Conservation (phyloP, 805 yeast genomes). For the Dipodascopsis tothii region DNA sequence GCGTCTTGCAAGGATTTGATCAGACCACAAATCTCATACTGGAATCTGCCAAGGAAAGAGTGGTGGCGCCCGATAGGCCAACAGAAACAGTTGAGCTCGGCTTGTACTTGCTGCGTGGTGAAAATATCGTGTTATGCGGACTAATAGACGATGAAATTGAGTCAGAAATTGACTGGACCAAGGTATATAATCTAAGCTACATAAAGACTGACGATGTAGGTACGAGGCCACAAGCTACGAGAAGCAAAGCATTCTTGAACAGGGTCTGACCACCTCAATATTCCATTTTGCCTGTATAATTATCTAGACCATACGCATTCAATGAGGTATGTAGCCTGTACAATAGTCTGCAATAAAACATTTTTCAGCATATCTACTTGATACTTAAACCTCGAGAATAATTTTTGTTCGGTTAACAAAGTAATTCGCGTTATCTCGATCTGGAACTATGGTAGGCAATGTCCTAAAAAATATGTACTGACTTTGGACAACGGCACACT, state of each 20-base stretch:
- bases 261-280: too few species aligned
- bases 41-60: conserved; percentile 20
- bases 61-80: conserved; percentile 22
- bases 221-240: conserved; percentile 14
- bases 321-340: too few species aligned
- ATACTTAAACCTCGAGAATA: too few species aligned
- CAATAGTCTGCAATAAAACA: too few species aligned
- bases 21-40: conserved; percentile 26
- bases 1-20: conserved; percentile 26
- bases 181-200: conserved; percentile 15
- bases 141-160: conserved; percentile 24
- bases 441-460: too few species aligned
- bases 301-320: too few species aligned
- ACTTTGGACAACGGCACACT: too few species aligned
- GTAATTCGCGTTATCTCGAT: too few species aligned
- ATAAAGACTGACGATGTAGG: conserved; percentile 4
- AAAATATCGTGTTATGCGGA: conserved; percentile 26
- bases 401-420: too few species aligned
- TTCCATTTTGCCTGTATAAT: too few species aligned
- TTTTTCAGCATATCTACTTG: too few species aligned
- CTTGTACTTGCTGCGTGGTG: conserved; percentile 25
- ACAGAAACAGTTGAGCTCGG: conserved; percentile 25
- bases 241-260: conserved; percentile 5
- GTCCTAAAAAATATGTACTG: too few species aligned
- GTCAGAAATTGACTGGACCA: conserved; percentile 23